These are phyloP conservation scores for Hirschioporus abietinus DNA, from an alignment of 768 basidiomycete species.

Conservation along the genomic window DNA sequence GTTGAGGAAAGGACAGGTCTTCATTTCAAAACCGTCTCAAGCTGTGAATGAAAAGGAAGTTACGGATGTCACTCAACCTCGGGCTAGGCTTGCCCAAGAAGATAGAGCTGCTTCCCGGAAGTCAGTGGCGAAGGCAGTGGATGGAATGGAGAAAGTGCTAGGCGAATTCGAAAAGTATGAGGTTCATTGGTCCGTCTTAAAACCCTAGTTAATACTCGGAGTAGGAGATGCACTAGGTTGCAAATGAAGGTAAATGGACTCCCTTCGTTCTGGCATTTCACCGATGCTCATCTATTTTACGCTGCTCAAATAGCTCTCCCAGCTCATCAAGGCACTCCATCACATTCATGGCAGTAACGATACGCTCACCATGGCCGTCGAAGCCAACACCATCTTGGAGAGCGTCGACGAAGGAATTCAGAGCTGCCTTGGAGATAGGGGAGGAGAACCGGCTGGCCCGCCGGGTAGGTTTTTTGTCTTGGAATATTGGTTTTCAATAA, in stretches of 20 bases:
- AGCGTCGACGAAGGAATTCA: neutral
- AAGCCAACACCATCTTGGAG: neutral
- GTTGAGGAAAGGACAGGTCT: neutral
- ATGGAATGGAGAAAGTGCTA: neutral
- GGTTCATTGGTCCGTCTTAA: neutral
- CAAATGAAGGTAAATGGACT: neutral
- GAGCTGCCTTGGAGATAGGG: neutral
- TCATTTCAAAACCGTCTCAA: neutral
- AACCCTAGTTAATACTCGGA: neutral
- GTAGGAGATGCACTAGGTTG: neutral
- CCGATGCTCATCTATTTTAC: neutral
- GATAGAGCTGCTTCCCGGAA: neutral
- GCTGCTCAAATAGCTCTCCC: neutral
- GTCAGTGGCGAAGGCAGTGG: neutral
- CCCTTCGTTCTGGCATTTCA: neutral
- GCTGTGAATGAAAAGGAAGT: neutral
- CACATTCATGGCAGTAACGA: neutral
- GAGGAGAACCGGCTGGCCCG: neutral
- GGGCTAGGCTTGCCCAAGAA: neutral
- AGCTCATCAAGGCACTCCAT: neutral
- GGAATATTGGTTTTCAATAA: neutral
- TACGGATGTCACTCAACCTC: neutral
- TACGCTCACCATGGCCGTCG: neutral
- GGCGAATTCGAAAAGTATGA: neutral
- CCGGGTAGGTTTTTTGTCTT: neutral